A percentile compares a stretch with the other conserved stretches of the same genome.
phyloP scores from a whole-genome alignment of 208 protist genomes.

The Naegleria lovaniensis region DNA sequence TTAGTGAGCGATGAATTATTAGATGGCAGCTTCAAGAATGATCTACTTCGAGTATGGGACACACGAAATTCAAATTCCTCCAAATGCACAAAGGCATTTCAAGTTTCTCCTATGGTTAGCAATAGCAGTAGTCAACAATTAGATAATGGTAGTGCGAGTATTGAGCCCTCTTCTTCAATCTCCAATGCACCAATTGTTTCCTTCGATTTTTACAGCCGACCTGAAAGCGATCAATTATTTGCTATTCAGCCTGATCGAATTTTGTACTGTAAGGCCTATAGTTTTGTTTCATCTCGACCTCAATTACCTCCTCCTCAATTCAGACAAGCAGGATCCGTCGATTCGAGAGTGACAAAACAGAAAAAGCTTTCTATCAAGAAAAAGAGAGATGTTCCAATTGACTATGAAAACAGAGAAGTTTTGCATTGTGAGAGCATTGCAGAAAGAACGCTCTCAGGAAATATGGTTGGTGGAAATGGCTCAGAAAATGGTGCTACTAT shows the following conservation, averaged over 20 bases:
- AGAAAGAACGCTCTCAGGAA: neutral
- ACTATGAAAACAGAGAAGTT: neutral
- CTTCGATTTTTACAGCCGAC: neutral
- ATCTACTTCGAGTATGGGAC: neutral
- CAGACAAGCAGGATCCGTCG: neutral
- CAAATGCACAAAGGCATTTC: neutral
- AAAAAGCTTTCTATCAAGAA: neutral
- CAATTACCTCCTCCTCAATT: neutral
- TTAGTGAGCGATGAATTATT: neutral
- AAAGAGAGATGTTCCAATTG: neutral
- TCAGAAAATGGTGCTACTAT: neutral
- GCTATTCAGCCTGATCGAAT: neutral
- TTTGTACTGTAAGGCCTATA: neutral
- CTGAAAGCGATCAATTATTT: conserved; percentile 1
- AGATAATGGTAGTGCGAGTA: neutral
- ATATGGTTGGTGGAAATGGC: neutral
- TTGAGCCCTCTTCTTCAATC: neutral
- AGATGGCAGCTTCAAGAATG: neutral
- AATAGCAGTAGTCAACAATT: neutral
- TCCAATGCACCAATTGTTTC: neutral
- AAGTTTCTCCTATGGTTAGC: neutral
- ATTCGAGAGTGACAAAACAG: neutral
- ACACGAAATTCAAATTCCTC: neutral
- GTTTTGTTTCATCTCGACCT: neutral
- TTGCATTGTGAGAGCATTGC: neutral